Evolutionary conservation across 2,329 filamentous ascomycete species (phyloP).

Genomic region (Exophiala bonariae): DNA sequence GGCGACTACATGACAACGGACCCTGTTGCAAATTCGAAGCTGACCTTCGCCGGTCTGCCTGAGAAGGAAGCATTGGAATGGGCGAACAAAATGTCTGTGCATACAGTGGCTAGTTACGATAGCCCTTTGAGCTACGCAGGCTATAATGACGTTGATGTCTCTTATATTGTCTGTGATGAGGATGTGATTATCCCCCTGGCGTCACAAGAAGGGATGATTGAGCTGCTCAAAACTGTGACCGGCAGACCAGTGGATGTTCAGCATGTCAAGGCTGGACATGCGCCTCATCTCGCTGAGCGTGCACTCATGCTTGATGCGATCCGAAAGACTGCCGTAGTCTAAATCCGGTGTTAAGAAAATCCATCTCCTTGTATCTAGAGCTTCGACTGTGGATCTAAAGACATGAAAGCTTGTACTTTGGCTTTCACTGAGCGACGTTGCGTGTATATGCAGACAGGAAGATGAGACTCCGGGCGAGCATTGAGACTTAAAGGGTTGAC

Average conservation of each 20-base stretch:
- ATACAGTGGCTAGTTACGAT: slow-evolving; percentile 31
- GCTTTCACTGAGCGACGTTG: no score
- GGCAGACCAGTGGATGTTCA: not conserved
- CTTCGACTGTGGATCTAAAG: no score
- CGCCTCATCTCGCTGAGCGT: no score
- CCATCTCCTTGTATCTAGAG: no score
- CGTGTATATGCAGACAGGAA: no score
- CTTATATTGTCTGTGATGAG: slow-evolving; percentile 40
- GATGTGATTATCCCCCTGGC: slow-evolving; percentile 37
- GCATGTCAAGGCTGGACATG: slow-evolving; percentile 20
- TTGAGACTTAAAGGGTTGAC: no score
- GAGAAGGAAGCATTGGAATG: slow-evolving; percentile 5
- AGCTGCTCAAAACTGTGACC: not conserved
- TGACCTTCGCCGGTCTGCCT: slow-evolving; percentile 37
- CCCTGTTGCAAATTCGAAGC: slow-evolving; percentile 6
- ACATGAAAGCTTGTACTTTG: no score
- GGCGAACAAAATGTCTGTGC: slow-evolving; percentile 21
- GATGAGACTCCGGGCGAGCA: no score
- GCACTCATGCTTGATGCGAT: no score
- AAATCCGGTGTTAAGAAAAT: no score
- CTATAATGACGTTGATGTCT: slow-evolving; percentile 39
- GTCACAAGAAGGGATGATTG: slow-evolving; percentile 38
- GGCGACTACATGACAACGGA: slow-evolving; percentile 8
- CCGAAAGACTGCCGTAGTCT: no score
- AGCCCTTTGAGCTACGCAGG: slow-evolving; percentile 33